phyloP scores from a whole-genome alignment of 23 red algal species.

The Gracilaria gracilis region DNA sequence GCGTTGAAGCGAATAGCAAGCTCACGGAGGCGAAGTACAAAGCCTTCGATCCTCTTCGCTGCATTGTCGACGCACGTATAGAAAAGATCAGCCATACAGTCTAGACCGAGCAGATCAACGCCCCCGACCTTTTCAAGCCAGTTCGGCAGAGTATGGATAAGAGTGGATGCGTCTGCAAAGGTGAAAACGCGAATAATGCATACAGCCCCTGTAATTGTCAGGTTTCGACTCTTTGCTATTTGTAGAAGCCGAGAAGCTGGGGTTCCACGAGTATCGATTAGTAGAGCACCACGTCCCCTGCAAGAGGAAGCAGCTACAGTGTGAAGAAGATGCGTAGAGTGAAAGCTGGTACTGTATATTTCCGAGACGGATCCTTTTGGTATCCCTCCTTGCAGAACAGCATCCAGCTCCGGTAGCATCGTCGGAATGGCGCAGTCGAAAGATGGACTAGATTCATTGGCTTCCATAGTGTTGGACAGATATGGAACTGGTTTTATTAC shows the following conservation, averaged over 20 bases:
- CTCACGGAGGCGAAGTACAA: conserved; percentile 30
- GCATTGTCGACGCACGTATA: conserved; percentile 37
- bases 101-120: conserved; percentile 31
- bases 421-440: conserved; percentile 14
- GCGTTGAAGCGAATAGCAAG: conserved; percentile 4
- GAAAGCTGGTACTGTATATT: conserved; percentile 46
- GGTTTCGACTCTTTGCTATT: conserved; percentile 2
- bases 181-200: conserved; percentile 24
- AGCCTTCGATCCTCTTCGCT: conserved; percentile 53
- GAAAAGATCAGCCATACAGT: conserved; percentile 51
- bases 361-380: conserved; percentile 19
- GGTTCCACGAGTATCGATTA: conserved; percentile 29
- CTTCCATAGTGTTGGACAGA: background rate
- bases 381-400: conserved; percentile 42
- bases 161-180: conserved; percentile 26
- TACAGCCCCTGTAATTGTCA: background rate
- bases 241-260: conserved; percentile 19
- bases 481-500: background rate
- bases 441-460: background rate
- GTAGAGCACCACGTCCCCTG: conserved; percentile 24
- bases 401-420: conserved; percentile 22
- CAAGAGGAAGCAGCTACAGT: conserved; percentile 15
- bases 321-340: conserved; percentile 26
- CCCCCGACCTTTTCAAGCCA: background rate
- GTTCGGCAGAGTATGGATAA: conserved; percentile 14